These are phyloP conservation scores for Fusarium bactridioides DNA, from an alignment of 2,329 filamentous ascomycete genomes.

Conservation along the genomic window DNA sequence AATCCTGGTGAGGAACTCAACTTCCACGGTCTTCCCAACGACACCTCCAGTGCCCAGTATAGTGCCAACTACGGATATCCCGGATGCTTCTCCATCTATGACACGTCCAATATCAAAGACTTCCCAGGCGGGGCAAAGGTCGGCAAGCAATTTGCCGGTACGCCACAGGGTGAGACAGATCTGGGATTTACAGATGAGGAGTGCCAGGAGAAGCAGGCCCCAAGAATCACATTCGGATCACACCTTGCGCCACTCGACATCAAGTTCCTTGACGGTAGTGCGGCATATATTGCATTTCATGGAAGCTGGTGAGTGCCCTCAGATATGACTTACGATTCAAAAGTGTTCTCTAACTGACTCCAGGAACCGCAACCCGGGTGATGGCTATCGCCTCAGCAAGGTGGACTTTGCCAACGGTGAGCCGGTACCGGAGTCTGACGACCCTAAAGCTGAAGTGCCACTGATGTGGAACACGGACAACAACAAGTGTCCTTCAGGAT, in stretches of 20 bases:
- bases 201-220: slow-evolving; percentile 2
- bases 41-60: not conserved
- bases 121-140: not conserved
- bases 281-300: slow-evolving; percentile 3
- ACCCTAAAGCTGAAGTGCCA: not conserved
- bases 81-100: slow-evolving; percentile 7
- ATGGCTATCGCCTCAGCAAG: slow-evolving; percentile 7
- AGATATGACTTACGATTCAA: accelerated
- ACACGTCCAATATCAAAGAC: not conserved
- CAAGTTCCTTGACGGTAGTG: not conserved
- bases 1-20: slow-evolving; percentile 11
- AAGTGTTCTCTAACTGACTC: accelerated
- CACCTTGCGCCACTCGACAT: slow-evolving; percentile 5
- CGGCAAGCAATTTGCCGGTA: slow-evolving; percentile 2
- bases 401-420: not conserved
- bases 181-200: slow-evolving; percentile 11
- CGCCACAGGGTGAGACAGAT: not conserved
- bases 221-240: not conserved
- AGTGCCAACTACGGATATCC: slow-evolving; percentile 11
- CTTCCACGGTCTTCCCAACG: slow-evolving; percentile 3
- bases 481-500: not conserved
- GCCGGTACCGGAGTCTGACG: not conserved
- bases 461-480: slow-evolving; percentile 12
- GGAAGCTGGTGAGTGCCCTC: not conserved
- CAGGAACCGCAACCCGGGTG: slow-evolving; percentile 8